phyloP scores from a whole-genome alignment of 2,329 filamentous ascomycete genomes.

The Neonectria punicea region DNA sequence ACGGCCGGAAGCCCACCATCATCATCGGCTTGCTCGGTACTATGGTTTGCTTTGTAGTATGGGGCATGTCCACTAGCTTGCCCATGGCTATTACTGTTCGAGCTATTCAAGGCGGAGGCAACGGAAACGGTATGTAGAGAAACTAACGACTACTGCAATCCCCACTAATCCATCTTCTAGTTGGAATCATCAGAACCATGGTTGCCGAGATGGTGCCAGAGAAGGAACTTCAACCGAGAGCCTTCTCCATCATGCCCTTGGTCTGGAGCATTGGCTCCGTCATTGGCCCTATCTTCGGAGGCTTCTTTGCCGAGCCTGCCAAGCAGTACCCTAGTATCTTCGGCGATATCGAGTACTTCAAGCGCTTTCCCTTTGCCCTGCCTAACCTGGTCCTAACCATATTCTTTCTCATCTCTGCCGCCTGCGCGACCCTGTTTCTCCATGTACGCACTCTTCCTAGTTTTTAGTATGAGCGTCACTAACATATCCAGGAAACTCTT shows the following conservation, averaged over 20 bases:
- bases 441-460: conserved; percentile 57
- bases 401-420: conserved; percentile 82
- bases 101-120: conserved; percentile 82
- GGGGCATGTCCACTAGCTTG: conserved; percentile 84
- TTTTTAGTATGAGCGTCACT: not conserved
- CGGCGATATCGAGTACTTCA: conserved; percentile 73
- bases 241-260: conserved; percentile 93
- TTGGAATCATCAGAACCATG: conserved; percentile 92
- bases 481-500: conserved; percentile 75
- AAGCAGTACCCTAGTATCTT: conserved; percentile 79
- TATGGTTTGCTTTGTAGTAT: conserved; percentile 83
- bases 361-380: conserved; percentile 81
- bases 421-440: conserved; percentile 81
- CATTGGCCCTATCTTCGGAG: conserved; percentile 88
- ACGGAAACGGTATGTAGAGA: conserved; percentile 76
- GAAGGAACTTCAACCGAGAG: conserved; percentile 84
- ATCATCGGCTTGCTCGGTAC: conserved; percentile 78
- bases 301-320: conserved; percentile 84
- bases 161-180: conserved; percentile 50
- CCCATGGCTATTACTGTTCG: conserved; percentile 83
- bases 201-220: conserved; percentile 93
- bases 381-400: conserved; percentile 82
- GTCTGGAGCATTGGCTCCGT: conserved; percentile 89
- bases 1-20: conserved; percentile 86
- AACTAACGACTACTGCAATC: not conserved